A percentile compares a stretch with the other conserved stretches of the same genome.
These are phyloP conservation scores for Mycena galericulata DNA, from an alignment of 768 basidiomycete species.

Conservation along the genomic window DNA sequence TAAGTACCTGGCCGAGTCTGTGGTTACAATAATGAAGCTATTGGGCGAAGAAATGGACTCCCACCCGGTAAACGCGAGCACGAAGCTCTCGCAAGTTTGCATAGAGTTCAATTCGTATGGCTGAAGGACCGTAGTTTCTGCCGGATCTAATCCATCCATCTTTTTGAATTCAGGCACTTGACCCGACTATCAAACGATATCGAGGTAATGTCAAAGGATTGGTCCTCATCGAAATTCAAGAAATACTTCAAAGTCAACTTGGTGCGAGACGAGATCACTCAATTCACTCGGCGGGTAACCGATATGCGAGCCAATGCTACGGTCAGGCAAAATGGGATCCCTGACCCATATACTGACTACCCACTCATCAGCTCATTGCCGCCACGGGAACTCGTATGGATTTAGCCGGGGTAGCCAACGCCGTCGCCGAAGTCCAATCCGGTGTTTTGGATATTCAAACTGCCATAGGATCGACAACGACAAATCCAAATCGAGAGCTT, in stretches of 20 bases:
- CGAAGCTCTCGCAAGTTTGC: neutral
- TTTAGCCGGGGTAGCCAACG: neutral
- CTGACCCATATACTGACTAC: neutral
- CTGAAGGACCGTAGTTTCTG: no score
- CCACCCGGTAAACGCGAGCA: neutral
- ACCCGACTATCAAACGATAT: conserved; percentile 1
- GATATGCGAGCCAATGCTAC: conserved; percentile 12
- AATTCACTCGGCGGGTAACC: neutral
- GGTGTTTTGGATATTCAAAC: neutral
- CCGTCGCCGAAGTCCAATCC: neutral
- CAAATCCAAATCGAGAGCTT: neutral
- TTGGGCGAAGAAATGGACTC: neutral
- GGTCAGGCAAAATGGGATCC: neutral
- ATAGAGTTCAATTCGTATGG: neutral
- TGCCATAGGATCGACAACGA: neutral
- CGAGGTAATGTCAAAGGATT: neutral
- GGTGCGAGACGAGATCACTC: no score
- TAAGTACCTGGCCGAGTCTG: neutral
- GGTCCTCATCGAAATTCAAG: conserved; percentile 18
- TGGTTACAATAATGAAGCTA: conserved; percentile 3
- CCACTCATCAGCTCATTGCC: neutral
- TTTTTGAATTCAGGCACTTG: neutral
- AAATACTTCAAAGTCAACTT: conserved; percentile 6
- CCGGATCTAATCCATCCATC: no score
- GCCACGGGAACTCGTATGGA: conserved; percentile 7